A percentile compares a stretch with the other conserved stretches of the same genome.
Conservation (phyloP, 306 rosid species). For the Acacia acuminata region DNA sequence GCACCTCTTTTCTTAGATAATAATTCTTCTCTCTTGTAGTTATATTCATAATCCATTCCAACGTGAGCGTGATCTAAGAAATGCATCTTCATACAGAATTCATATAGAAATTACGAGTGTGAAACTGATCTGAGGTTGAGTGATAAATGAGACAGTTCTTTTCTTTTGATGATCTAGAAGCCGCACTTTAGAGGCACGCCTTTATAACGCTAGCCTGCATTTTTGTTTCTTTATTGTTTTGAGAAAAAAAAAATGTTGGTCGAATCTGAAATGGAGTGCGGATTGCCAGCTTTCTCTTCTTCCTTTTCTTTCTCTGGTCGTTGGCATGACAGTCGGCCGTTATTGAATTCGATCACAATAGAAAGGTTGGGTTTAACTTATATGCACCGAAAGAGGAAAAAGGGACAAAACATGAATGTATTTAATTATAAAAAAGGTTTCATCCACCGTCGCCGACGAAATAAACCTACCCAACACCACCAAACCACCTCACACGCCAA, state of each 20-base stretch:
- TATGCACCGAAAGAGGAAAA: not conserved
- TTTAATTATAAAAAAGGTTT: slow-evolving; percentile 27
- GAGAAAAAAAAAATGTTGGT: not conserved
- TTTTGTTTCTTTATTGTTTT: not conserved
- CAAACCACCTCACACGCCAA: slow-evolving; percentile 27
- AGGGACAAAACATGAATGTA: slow-evolving; percentile 15
- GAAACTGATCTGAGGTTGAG: not conserved
- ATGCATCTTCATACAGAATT: not conserved
- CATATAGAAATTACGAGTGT: not conserved
- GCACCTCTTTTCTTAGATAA: not conserved
- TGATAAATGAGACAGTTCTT: not conserved
- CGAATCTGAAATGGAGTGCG: not conserved
- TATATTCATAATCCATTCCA: not conserved
- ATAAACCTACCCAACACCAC: not conserved
- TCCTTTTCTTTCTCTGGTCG: not conserved
- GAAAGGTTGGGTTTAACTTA: not conserved
- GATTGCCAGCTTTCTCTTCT: not conserved
- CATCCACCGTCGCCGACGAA: not conserved
- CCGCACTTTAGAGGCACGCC: not conserved
- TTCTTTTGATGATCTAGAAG: not conserved
- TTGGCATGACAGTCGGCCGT: not conserved
- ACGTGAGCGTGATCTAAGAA: not conserved
- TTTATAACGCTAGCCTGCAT: not conserved
- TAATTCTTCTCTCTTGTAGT: not conserved
- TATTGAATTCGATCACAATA: slow-evolving; percentile 25